phyloP scores from a whole-genome alignment of 2,329 filamentous ascomycete genomes.

The Simplicillium sp. region DNA sequence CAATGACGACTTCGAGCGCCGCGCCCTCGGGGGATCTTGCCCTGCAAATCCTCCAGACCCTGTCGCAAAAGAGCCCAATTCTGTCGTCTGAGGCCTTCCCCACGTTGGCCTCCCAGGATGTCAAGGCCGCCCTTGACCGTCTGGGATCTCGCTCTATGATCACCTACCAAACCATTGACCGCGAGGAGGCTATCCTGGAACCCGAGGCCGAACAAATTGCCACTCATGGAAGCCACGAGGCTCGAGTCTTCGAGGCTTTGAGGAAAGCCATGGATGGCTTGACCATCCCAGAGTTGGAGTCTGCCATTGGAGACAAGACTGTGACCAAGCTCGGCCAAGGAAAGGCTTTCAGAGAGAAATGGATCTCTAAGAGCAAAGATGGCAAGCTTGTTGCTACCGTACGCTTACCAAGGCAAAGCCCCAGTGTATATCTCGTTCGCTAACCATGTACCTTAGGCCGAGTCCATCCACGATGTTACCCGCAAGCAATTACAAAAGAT shows the following conservation, averaged over 20 bases:
- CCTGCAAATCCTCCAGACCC: constrained; percentile 53
- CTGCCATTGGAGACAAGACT: constrained; percentile 61
- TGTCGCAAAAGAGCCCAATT: constrained; percentile 55
- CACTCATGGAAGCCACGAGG: constrained; percentile 70
- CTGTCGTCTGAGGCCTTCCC: constrained; percentile 64
- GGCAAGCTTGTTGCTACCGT: constrained; percentile 46
- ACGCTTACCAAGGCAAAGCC: constrained; percentile 13
- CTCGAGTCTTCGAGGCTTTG: constrained; percentile 70
- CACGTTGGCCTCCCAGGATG: constrained; percentile 49
- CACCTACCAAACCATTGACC: constrained; percentile 72
- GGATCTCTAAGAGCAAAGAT: constrained; percentile 54
- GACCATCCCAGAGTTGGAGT: constrained; percentile 65
- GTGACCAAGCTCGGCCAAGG: constrained; percentile 80
- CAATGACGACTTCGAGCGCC: constrained; percentile 32
- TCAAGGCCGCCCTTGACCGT: constrained; percentile 85
- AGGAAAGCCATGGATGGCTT: constrained; percentile 67
- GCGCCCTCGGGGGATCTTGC: constrained; percentile 45
- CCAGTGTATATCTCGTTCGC: not conserved
- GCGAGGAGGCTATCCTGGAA: constrained; percentile 68
- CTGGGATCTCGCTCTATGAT: constrained; percentile 81
- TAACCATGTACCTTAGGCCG: constrained; percentile 30
- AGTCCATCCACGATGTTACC: constrained; percentile 73
- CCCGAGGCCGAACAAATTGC: constrained; percentile 64
- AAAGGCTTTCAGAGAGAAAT: constrained; percentile 80
- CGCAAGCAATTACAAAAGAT: constrained; percentile 67